Conservation (phyloP, 305 asterid species). For the Rubia tinctorum region DNA sequence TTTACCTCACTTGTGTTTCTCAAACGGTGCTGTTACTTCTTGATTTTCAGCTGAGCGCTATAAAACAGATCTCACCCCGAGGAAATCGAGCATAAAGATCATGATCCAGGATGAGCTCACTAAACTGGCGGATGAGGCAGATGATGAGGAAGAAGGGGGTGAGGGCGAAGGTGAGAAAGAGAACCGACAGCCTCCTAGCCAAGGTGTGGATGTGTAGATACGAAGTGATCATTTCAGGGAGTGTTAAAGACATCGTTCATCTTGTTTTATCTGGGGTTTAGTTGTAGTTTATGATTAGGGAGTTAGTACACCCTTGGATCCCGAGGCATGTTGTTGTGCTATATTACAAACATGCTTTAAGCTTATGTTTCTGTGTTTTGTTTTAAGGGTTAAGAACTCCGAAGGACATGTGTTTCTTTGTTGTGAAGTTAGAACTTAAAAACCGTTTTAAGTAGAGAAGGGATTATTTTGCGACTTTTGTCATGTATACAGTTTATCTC, state of each 20-base stretch:
- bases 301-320: neutral
- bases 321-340: neutral
- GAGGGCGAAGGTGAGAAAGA: slow-evolving; percentile 35
- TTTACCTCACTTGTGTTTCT: neutral
- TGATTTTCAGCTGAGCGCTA: slow-evolving; percentile 53
- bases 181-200: slow-evolving; percentile 33
- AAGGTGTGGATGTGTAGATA: slow-evolving; percentile 44
- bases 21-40: neutral
- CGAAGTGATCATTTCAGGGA: neutral
- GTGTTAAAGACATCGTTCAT: no score
- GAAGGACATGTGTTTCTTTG: neutral
- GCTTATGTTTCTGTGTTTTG: neutral
- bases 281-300: neutral
- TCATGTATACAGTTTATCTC: neutral
- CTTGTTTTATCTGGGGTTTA: neutral
- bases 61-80: slow-evolving; percentile 46
- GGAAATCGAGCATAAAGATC: slow-evolving; percentile 60
- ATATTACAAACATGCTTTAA: neutral
- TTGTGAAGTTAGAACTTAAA: neutral
- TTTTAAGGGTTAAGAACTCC: neutral
- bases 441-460: neutral
- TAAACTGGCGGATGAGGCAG: slow-evolving; percentile 72
- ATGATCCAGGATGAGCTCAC: slow-evolving; percentile 89
- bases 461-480: neutral
- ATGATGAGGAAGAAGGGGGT: slow-evolving; percentile 53